Evolutionary conservation across 305 asterid genomes (phyloP).

Genomic region (Fraxinus latifolia): DNA sequence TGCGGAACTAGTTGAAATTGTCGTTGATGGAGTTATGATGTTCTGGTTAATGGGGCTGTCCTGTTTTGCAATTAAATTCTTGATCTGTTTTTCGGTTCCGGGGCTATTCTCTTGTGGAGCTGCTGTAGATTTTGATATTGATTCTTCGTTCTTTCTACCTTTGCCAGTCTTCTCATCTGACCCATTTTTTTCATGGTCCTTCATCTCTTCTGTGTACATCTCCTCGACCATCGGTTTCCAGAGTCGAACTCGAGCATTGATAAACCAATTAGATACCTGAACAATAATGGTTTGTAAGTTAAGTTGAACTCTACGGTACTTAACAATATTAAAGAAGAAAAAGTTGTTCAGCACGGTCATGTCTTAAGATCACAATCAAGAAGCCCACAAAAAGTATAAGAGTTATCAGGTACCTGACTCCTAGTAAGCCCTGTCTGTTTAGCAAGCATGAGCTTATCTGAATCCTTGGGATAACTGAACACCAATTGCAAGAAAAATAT

Average conservation of each 20-base stretch:
- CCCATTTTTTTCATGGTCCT: slow-evolving; percentile 60
- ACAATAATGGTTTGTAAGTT: background rate
- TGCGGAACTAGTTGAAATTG: slow-evolving; percentile 21
- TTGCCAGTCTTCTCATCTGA: slow-evolving; percentile 50
- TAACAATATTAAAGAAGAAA: too few relatives aligned
- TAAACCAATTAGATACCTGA: slow-evolving; percentile 89
- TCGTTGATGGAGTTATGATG: slow-evolving; percentile 21
- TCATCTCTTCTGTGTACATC: slow-evolving; percentile 78
- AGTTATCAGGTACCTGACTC: slow-evolving; percentile 63
- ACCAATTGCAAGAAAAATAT: slow-evolving; percentile 5
- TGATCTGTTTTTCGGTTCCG: slow-evolving; percentile 35
- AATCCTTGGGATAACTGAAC: slow-evolving; percentile 90
- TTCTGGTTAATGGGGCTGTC: slow-evolving; percentile 30
- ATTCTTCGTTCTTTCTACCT: slow-evolving; percentile 48
- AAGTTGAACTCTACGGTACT: background rate
- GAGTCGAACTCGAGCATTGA: slow-evolving; percentile 83
- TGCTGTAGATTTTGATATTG: slow-evolving; percentile 47
- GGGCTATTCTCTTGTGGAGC: slow-evolving; percentile 34
- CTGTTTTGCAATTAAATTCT: slow-evolving; percentile 29
- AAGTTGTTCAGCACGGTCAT: background rate
- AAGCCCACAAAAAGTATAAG: background rate
- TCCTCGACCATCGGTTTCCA: slow-evolving; percentile 99
- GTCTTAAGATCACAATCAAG: background rate
- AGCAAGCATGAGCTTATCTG: slow-evolving; percentile 89
- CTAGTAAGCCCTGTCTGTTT: slow-evolving; percentile 89